A percentile compares a stretch with the other conserved stretches of the same genome.
phyloP scores from a whole-genome alignment of 768 basidiomycete genomes.

The Paxillus rubicundulus region DNA sequence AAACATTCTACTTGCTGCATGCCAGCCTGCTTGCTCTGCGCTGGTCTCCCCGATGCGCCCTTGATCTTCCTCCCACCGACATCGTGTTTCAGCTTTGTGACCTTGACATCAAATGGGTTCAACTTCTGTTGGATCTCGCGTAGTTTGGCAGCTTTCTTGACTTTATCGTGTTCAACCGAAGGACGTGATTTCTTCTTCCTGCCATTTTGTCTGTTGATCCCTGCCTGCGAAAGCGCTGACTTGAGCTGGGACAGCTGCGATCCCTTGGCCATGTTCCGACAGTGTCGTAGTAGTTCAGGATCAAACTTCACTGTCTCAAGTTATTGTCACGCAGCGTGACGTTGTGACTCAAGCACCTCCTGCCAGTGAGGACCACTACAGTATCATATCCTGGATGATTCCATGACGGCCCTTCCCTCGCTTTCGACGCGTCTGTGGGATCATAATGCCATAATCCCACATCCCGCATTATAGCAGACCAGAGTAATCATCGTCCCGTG shows the following conservation, averaged over 20 bases:
- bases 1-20: conserved; percentile 70
- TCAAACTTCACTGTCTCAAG: background rate
- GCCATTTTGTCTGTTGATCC: conserved; percentile 59
- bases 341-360: background rate
- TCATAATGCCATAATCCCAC: no score
- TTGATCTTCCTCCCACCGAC: conserved; percentile 87
- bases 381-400: no score
- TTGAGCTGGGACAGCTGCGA: conserved; percentile 94
- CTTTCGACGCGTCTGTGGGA: no score
- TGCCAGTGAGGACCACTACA: no score
- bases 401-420: no score
- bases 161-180: conserved; percentile 72
- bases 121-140: conserved; percentile 80
- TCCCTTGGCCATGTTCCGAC: conserved; percentile 63
- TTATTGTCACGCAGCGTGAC: conserved; percentile 1
- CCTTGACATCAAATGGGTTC: conserved; percentile 93
- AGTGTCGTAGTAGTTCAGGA: no score
- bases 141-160: conserved; percentile 75
- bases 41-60: conserved; percentile 79
- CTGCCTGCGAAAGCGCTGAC: conserved; percentile 74
- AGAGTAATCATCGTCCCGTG: no score
- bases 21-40: conserved; percentile 86
- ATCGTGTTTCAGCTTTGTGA: conserved; percentile 90
- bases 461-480: no score
- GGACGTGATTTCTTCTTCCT: conserved; percentile 67